phyloP scores from a whole-genome alignment of 257 asterid genomes.

The Scutellaria minor region DNA sequence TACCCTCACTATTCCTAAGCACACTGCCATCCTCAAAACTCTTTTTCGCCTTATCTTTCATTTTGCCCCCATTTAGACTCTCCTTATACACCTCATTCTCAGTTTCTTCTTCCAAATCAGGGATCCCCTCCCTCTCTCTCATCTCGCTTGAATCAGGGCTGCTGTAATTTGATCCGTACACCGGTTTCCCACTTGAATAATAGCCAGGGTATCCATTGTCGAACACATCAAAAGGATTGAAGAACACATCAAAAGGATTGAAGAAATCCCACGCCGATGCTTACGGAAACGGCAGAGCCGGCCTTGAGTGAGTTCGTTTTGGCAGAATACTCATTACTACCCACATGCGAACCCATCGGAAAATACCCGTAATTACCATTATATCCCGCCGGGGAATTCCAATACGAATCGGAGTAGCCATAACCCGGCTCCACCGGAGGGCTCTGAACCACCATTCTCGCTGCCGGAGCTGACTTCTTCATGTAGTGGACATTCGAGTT shows the following conservation, averaged over 20 bases:
- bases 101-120: constrained; percentile 96
- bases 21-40: constrained; percentile 41
- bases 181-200: constrained; percentile 47
- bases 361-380: constrained; percentile 55
- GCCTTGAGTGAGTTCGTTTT: constrained; percentile 51
- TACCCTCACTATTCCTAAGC: constrained; percentile 32
- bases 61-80: constrained; percentile 42
- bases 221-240: too few relatives aligned
- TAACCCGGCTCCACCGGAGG: constrained; percentile 57
- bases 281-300: constrained; percentile 90
- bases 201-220: constrained; percentile 52
- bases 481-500: constrained; percentile 65
- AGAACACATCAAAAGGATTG: constrained; percentile 81
- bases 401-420: constrained; percentile 67
- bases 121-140: constrained; percentile 97
- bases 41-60: constrained; percentile 41
- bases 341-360: constrained; percentile 32
- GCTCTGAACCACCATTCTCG: constrained; percentile 72
- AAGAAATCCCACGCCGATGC: constrained; percentile 82
- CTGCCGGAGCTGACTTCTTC: constrained; percentile 70
- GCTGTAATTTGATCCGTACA: constrained; percentile 57
- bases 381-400: constrained; percentile 46
- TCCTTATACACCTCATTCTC: constrained; percentile 68
- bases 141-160: constrained; percentile 94
- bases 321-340: constrained; percentile 35